These are phyloP conservation scores for Aspergillus aculeatinus DNA, from an alignment of 2,329 filamentous ascomycete genomes.

Conservation along the genomic window DNA sequence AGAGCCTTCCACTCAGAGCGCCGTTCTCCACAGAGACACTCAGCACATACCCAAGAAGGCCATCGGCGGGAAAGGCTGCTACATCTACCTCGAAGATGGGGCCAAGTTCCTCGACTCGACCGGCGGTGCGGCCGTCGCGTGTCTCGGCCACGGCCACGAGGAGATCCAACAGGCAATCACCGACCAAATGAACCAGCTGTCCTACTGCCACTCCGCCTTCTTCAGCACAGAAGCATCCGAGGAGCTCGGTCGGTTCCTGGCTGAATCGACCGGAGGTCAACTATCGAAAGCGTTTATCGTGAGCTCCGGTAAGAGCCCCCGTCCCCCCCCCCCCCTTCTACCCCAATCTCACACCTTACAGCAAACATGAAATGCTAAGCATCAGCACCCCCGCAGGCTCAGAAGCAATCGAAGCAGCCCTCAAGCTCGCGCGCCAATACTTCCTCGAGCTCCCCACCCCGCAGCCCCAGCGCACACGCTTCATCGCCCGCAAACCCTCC, in stretches of 20 bases:
- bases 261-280: constrained; percentile 52
- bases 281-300: constrained; percentile 58
- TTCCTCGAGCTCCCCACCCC: constrained; percentile 56
- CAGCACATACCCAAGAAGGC: constrained; percentile 49
- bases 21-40: constrained; percentile 55
- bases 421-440: constrained; percentile 68
- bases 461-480: constrained; percentile 56
- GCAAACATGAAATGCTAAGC: background rate
- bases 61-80: constrained; percentile 51
- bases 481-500: constrained; percentile 64
- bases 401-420: constrained; percentile 67
- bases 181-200: constrained; percentile 58
- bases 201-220: constrained; percentile 60
- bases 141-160: constrained; percentile 65
- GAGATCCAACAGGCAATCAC: constrained; percentile 61
- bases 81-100: constrained; percentile 55
- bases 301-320: constrained; percentile 51
- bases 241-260: constrained; percentile 52
- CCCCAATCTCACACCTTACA: background rate
- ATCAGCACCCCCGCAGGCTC: constrained; percentile 48
- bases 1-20: constrained; percentile 18
- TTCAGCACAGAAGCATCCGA: constrained; percentile 58
- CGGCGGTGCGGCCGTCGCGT: constrained; percentile 70
- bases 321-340: background rate
- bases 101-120: constrained; percentile 68